These are phyloP conservation scores for Debaryomyces udenii DNA, from an alignment of 1,139 yeast genomes.

Conservation along the genomic window DNA sequence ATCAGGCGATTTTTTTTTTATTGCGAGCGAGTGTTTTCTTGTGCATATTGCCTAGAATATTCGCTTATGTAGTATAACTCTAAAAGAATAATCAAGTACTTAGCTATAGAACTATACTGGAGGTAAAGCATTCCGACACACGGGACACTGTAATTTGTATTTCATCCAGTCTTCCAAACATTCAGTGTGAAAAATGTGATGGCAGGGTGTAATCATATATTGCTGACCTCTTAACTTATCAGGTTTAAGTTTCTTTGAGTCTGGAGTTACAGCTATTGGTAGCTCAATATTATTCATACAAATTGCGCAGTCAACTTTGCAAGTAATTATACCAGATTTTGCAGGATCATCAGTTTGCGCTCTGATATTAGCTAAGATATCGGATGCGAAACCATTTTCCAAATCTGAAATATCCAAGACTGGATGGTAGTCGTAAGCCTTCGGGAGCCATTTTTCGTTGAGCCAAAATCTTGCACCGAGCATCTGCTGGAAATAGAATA, in stretches of 20 bases:
- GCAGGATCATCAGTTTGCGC: slow-evolving; percentile 24
- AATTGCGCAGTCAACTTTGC: slow-evolving; percentile 74
- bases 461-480: slow-evolving; percentile 85
- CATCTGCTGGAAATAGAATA: slow-evolving; percentile 62
- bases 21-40: slow-evolving; percentile 2
- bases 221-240: slow-evolving; percentile 34
- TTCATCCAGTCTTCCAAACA: slow-evolving; percentile 95
- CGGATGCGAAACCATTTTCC: slow-evolving; percentile 57
- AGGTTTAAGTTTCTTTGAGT: slow-evolving; percentile 17
- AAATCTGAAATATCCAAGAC: slow-evolving; percentile 60
- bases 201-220: slow-evolving; percentile 92
- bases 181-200: slow-evolving; percentile 83
- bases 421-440: slow-evolving; percentile 82
- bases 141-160: slow-evolving; percentile 90
- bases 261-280: slow-evolving; percentile 44
- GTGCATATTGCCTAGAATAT: too few relatives aligned
- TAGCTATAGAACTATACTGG: slow-evolving; percentile 40
- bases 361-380: slow-evolving; percentile 32
- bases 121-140: slow-evolving; percentile 83
- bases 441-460: slow-evolving; percentile 72
- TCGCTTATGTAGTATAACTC: too few relatives aligned
- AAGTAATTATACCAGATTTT: slow-evolving; percentile 31
- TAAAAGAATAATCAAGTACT: too few relatives aligned
- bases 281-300: slow-evolving; percentile 80
- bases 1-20: slow-evolving; percentile 6